Evolutionary conservation across 306 rosid species (phyloP).

Genomic region (Myrica gale): DNA sequence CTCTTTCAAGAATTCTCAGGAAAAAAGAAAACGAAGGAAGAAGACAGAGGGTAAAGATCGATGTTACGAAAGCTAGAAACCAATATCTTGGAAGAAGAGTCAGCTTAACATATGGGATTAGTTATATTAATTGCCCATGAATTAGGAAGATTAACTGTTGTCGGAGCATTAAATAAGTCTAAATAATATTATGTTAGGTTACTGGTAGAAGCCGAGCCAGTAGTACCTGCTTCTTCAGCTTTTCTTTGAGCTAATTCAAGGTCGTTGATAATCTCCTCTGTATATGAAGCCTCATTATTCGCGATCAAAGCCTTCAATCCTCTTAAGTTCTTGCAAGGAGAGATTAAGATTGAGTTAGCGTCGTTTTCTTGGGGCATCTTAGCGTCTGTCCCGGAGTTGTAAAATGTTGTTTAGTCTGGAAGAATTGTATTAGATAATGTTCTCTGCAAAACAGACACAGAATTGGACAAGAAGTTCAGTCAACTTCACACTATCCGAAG

Average conservation of each 20-base stretch:
- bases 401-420: not conserved
- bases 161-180: too few species aligned
- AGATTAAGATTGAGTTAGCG: conserved; percentile 34
- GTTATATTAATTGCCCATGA: too few species aligned
- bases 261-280: conserved; percentile 76
- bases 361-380: conserved; percentile 72
- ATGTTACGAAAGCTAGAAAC: too few species aligned
- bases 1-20: not conserved
- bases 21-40: not conserved
- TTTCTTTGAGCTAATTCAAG: conserved; percentile 90
- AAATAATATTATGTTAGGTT: too few species aligned
- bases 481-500: not conserved
- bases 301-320: conserved; percentile 55
- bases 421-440: not conserved
- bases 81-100: too few species aligned
- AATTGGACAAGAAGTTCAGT: conserved; percentile 1
- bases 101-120: too few species aligned
- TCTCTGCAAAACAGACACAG: conserved; percentile 6
- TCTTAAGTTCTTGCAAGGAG: conserved; percentile 69
- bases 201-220: too few species aligned
- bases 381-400: not conserved
- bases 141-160: too few species aligned
- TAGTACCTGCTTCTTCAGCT: conserved; percentile 96
- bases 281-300: conserved; percentile 39
- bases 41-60: too few species aligned